Percentiles rank a stretch among this genome's conserved stretches.
Conservation (phyloP, 1,139 yeast species). For the Diutina siamensis region DNA sequence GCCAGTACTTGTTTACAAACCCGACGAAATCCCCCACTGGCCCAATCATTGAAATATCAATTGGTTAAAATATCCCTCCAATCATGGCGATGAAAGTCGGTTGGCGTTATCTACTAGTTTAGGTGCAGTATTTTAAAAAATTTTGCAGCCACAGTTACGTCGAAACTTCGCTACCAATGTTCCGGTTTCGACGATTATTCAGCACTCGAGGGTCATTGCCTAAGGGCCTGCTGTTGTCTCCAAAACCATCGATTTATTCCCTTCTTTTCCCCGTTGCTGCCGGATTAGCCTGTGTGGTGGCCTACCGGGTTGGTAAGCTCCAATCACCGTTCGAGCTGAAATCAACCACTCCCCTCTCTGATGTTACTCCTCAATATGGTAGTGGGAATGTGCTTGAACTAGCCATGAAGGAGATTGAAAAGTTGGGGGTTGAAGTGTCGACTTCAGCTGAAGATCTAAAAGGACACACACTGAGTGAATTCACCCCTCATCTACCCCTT, state of each 20-base stretch:
- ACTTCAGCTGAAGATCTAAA: conserved; percentile 21
- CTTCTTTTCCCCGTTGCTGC: background rate
- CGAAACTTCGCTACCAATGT: background rate
- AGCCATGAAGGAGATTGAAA: background rate
- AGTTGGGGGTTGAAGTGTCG: conserved; percentile 16
- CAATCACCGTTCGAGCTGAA: background rate
- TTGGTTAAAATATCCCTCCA: too few species aligned
- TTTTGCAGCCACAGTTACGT: background rate
- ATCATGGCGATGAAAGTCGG: too few species aligned
- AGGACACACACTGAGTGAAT: conserved; percentile 28
- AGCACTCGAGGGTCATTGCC: background rate
- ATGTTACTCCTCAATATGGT: background rate
- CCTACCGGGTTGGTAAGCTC: background rate
- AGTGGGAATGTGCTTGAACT: background rate
- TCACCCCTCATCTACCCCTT: conserved; percentile 30
- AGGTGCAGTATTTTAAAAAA: too few species aligned
- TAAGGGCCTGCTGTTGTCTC: too few species aligned
- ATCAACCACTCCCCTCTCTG: background rate
- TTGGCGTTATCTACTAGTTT: too few species aligned
- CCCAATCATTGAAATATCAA: too few species aligned
- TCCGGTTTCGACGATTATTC: background rate
- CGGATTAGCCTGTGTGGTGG: background rate
- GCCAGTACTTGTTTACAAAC: too few species aligned
- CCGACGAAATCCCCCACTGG: too few species aligned
- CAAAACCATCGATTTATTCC: background rate